A percentile compares a stretch with the other conserved stretches of the same genome.
Conservation (phyloP, 1,284 basidiomycete genomes). For the Sanghuangporus baumii region DNA sequence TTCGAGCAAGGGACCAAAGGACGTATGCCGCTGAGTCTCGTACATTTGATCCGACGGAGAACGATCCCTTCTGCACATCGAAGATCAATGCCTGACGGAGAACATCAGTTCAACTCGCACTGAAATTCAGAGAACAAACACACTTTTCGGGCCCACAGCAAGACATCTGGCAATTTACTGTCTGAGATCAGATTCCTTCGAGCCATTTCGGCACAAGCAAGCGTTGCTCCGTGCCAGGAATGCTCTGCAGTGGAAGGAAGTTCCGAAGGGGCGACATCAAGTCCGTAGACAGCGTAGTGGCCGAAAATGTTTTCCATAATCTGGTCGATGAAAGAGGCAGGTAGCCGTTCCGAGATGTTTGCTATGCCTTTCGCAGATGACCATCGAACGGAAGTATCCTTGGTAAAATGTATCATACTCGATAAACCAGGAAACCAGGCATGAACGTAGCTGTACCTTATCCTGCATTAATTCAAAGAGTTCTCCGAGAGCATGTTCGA, state of each 20-base stretch:
- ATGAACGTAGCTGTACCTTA: slow-evolving; percentile 47
- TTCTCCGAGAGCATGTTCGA: slow-evolving; percentile 73
- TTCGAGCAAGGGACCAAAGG: slow-evolving; percentile 89
- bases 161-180: slow-evolving; percentile 52
- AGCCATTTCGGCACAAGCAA: slow-evolving; percentile 90
- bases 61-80: slow-evolving; percentile 86
- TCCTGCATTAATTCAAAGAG: slow-evolving; percentile 79
- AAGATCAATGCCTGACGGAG: slow-evolving; percentile 76
- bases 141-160: slow-evolving; percentile 80
- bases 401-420: neutral
- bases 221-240: slow-evolving; percentile 93
- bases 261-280: slow-evolving; percentile 51
- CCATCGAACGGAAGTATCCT: slow-evolving; percentile 96
- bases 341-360: slow-evolving; percentile 78
- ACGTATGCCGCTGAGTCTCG: slow-evolving; percentile 95
- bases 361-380: slow-evolving; percentile 92
- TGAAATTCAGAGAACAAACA: slow-evolving; percentile 19
- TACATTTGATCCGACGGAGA: slow-evolving; percentile 91
- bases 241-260: slow-evolving; percentile 74
- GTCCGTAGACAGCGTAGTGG: slow-evolving; percentile 62
- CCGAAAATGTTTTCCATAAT: slow-evolving; percentile 76
- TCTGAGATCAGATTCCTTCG: slow-evolving; percentile 69
- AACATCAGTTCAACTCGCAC: slow-evolving; percentile 1
- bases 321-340: slow-evolving; percentile 70
- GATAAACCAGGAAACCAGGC: slow-evolving; percentile 2